Conservation (phyloP, 208 protist genomes). For the Crithidia sp. region DNA sequence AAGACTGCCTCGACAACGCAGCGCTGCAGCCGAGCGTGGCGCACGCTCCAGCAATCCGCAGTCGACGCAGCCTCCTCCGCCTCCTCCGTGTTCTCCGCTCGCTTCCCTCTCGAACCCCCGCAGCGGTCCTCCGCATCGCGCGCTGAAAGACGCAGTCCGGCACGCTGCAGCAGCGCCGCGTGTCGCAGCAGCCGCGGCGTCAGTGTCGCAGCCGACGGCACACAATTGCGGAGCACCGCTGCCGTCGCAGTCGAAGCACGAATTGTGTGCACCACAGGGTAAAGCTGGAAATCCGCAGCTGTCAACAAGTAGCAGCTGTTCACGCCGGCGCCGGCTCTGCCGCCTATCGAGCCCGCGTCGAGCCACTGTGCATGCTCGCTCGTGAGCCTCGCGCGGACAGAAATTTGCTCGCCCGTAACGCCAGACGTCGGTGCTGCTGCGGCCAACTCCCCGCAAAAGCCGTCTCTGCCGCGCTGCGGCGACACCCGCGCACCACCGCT, state of each 20-base stretch:
- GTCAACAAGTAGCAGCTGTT: not conserved
- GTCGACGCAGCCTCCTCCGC: no score
- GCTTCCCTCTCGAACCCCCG: not conserved
- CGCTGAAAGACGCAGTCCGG: slow-evolving; percentile 11
- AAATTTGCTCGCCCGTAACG: no score
- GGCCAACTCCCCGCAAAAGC: not conserved
- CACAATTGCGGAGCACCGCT: no score
- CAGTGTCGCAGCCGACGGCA: not conserved
- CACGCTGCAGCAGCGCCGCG: slow-evolving; percentile 14
- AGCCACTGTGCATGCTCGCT: not conserved
- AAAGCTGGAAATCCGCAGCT: no score
- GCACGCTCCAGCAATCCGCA: not conserved
- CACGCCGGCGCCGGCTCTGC: not conserved
- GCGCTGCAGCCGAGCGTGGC: not conserved
- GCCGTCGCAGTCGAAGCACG: no score
- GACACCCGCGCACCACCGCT: no score
- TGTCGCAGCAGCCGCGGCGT: not conserved
- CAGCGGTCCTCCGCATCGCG: slow-evolving; percentile 7
- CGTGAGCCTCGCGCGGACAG: no score
- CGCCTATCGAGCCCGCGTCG: not conserved
- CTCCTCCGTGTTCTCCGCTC: no score
- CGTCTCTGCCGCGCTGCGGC: no score
- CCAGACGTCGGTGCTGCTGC: not conserved
- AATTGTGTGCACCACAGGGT: no score
- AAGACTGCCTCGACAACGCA: not conserved